phyloP scores from a whole-genome alignment of 2,329 filamentous ascomycete species.

The Calonectria pseudoreteaudii region DNA sequence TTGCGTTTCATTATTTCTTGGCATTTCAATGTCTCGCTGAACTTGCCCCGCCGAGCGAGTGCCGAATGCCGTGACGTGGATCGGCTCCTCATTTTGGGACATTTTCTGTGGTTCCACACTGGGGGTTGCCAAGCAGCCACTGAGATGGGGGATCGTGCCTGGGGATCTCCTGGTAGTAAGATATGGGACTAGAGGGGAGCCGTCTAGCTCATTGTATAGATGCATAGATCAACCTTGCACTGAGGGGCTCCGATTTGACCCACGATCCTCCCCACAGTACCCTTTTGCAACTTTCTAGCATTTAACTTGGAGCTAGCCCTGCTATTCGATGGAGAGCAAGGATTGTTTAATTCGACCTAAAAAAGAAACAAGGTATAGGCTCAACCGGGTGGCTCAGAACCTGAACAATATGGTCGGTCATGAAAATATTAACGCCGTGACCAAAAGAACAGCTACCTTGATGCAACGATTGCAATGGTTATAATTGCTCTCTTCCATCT shows the following conservation, averaged over 20 bases:
- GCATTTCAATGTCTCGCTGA: not conserved
- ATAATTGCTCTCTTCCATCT: not conserved
- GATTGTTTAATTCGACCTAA: no score
- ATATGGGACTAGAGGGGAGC: not conserved
- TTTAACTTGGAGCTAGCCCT: not conserved
- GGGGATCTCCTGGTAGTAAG: not conserved
- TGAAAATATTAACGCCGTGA: no score
- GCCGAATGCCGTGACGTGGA: not conserved
- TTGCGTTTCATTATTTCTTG: not conserved
- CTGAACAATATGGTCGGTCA: no score
- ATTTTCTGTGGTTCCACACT: not conserved
- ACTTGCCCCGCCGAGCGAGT: not conserved
- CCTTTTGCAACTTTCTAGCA: not conserved
- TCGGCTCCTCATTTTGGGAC: not conserved
- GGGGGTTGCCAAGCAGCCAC: not conserved
- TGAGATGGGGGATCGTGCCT: not conserved
- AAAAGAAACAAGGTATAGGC: no score
- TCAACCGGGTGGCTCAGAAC: no score
- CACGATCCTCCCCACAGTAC: not conserved
- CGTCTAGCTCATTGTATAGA: not conserved
- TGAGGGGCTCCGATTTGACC: not conserved
- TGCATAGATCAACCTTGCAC: not conserved
- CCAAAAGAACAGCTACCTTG: no score
- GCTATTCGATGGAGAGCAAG: not conserved
- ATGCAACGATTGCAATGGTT: no score